Evolutionary conservation across 2,329 filamentous ascomycete species (phyloP).

Genomic region (Stagonosporopsis cucurbitacearum): DNA sequence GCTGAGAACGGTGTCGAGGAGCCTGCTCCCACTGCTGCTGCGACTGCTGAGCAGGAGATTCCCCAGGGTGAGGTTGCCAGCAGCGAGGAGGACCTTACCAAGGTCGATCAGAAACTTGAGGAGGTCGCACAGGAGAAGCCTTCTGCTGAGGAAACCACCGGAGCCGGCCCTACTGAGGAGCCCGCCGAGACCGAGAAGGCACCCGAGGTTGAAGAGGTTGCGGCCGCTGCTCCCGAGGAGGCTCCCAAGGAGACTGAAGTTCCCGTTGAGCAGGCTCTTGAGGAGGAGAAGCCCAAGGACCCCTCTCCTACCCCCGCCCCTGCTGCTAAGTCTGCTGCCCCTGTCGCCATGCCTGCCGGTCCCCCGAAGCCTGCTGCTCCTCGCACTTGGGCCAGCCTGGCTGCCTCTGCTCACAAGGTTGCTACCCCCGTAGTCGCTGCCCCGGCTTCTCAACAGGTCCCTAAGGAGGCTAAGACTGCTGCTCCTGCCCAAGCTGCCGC

Average conservation of each 20-base stretch:
- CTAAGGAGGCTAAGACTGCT: slow-evolving; percentile 45
- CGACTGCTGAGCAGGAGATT: slow-evolving; percentile 39
- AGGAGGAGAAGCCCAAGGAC: slow-evolving; percentile 68
- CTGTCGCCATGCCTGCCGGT: slow-evolving; percentile 63
- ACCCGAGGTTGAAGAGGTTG: slow-evolving; percentile 49
- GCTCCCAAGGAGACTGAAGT: slow-evolving; percentile 42
- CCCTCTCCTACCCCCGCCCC: slow-evolving; percentile 63
- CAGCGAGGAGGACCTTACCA: slow-evolving; percentile 54
- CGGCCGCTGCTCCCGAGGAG: slow-evolving; percentile 49
- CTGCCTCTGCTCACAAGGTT: slow-evolving; percentile 57
- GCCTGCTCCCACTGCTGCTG: slow-evolving; percentile 47
- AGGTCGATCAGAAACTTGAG: slow-evolving; percentile 78
- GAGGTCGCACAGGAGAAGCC: slow-evolving; percentile 56
- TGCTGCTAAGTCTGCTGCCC: slow-evolving; percentile 58
- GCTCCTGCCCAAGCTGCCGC: slow-evolving; percentile 42
- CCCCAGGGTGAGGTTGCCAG: slow-evolving; percentile 42
- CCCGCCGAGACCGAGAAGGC: slow-evolving; percentile 45
- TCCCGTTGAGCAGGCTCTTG: slow-evolving; percentile 44
- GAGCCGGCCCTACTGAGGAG: slow-evolving; percentile 48
- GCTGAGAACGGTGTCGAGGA: slow-evolving; percentile 50
- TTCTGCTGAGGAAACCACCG: slow-evolving; percentile 32
- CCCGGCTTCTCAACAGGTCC: slow-evolving; percentile 40
- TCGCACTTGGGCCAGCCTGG: slow-evolving; percentile 77
- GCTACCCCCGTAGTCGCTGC: slow-evolving; percentile 52
- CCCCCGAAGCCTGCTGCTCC: slow-evolving; percentile 63